Evolutionary conservation across 1,284 basidiomycete species (phyloP).

Genomic region (Filobasidium uniguttulatum): DNA sequence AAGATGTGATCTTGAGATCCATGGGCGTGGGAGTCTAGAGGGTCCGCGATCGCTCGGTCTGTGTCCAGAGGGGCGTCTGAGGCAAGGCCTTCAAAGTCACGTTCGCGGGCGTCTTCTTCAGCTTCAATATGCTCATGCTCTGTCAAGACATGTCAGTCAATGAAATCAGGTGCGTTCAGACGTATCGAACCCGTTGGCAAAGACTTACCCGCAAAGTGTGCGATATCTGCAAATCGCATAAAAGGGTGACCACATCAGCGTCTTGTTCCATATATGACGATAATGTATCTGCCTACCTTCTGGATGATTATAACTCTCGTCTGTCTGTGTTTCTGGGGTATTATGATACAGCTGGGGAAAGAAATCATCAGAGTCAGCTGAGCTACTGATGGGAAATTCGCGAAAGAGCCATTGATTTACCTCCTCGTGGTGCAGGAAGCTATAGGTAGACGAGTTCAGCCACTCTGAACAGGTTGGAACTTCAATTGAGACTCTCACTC

Average conservation of each 20-base stretch:
- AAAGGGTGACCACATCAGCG: no score
- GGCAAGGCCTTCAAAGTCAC: slow-evolving; percentile 32
- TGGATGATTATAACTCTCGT: slow-evolving; percentile 82
- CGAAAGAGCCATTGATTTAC: slow-evolving; percentile 26
- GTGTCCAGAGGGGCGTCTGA: slow-evolving; percentile 24
- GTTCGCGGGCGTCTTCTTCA: slow-evolving; percentile 51
- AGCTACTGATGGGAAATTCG: slow-evolving; percentile 3
- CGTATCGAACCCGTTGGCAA: not conserved
- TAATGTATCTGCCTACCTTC: no score
- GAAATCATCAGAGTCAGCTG: slow-evolving; percentile 21
- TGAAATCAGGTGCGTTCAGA: not conserved
- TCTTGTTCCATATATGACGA: no score
- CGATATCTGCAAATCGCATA: slow-evolving; percentile 22
- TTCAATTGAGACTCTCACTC: slow-evolving; percentile 39
- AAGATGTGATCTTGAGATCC: slow-evolving; percentile 20
- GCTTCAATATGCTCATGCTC: slow-evolving; percentile 73
- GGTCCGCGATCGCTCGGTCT: slow-evolving; percentile 30
- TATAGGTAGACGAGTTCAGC: slow-evolving; percentile 14
- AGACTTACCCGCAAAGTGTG: slow-evolving; percentile 27
- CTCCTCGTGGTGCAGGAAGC: slow-evolving; percentile 85
- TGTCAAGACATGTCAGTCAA: slow-evolving; percentile 22
- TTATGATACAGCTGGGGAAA: slow-evolving; percentile 85
- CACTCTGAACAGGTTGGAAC: slow-evolving; percentile 16
- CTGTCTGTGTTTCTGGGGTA: slow-evolving; percentile 92
- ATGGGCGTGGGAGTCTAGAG: slow-evolving; percentile 31